These are phyloP conservation scores for Capsicum pubescens DNA, from an alignment of 257 asterid genomes.

Conservation along the genomic window DNA sequence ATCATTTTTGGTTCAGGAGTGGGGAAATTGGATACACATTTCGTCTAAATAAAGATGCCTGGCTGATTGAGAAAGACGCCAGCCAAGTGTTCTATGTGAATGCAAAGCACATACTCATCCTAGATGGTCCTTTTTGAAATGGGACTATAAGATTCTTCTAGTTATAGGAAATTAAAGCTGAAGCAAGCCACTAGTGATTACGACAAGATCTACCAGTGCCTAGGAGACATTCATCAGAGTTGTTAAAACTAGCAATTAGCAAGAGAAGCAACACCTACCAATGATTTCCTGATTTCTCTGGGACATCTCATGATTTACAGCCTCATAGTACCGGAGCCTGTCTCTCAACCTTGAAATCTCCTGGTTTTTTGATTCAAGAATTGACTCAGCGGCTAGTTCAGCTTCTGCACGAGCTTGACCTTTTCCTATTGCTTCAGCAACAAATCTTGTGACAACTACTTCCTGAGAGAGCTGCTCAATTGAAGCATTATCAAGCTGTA, in stretches of 20 bases:
- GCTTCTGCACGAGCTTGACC: slow-evolving; percentile 77
- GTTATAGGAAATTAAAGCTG: background rate
- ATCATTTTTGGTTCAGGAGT: background rate
- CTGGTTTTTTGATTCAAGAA: slow-evolving; percentile 73
- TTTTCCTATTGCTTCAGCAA: slow-evolving; percentile 74
- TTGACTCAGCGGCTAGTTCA: slow-evolving; percentile 58
- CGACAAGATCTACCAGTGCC: background rate
- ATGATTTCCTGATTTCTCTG: slow-evolving; percentile 80
- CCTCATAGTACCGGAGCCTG: slow-evolving; percentile 77
- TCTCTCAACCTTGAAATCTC: slow-evolving; percentile 75
- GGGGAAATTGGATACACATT: background rate
- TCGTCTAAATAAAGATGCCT: background rate
- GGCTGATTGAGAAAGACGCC: background rate
- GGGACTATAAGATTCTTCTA: background rate
- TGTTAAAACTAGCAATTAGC: background rate
- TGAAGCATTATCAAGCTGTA: slow-evolving; percentile 42
- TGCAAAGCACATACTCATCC: background rate
- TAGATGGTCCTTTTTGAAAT: background rate
- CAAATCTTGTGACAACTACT: slow-evolving; percentile 61
- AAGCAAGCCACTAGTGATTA: background rate
- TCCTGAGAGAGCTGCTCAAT: slow-evolving; percentile 62
- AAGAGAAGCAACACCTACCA: slow-evolving; percentile 56
- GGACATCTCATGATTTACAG: slow-evolving; percentile 86
- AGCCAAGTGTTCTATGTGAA: background rate
- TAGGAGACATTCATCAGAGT: background rate